Evolutionary conservation across 1,284 basidiomycete species (phyloP).

Genomic region (Leccinum griseonigrum): DNA sequence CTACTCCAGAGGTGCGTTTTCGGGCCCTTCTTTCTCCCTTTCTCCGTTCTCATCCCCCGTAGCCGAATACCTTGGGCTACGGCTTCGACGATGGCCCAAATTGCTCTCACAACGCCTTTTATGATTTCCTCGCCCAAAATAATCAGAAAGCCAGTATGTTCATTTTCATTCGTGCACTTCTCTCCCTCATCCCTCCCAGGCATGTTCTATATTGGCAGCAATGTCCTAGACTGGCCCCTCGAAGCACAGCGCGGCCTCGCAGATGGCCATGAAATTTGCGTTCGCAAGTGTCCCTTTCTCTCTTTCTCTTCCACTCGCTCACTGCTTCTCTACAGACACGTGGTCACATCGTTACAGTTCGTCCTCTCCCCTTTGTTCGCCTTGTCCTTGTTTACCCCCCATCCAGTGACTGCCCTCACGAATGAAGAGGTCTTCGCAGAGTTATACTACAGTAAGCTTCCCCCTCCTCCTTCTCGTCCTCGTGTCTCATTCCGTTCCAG

Average conservation of each 20-base stretch:
- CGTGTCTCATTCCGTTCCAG: constrained; percentile 13
- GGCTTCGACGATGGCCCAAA: constrained; percentile 75
- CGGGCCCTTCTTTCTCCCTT: background rate
- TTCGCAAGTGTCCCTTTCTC: constrained; percentile 39
- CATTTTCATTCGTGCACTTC: too few species aligned
- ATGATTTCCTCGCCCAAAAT: constrained; percentile 58
- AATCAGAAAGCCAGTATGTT: constrained; percentile 67
- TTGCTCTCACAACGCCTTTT: constrained; percentile 63
- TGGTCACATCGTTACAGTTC: constrained; percentile 60
- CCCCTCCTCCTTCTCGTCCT: background rate
- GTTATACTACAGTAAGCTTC: constrained; percentile 65
- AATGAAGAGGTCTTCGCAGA: constrained; percentile 79
- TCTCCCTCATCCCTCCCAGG: constrained; percentile 33
- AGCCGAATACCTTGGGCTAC: constrained; percentile 62
- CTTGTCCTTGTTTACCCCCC: background rate
- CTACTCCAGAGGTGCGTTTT: constrained; percentile 55
- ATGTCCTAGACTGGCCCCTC: constrained; percentile 68
- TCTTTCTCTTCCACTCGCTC: background rate
- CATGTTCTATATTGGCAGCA: constrained; percentile 79
- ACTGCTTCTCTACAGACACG: constrained; percentile 38
- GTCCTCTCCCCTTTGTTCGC: background rate
- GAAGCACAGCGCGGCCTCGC: constrained; percentile 65
- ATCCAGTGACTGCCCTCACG: constrained; percentile 62
- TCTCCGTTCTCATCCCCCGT: background rate
- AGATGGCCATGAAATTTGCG: constrained; percentile 64